phyloP scores from a whole-genome alignment of 345 rosid species.

The Salix koriyanagi region DNA sequence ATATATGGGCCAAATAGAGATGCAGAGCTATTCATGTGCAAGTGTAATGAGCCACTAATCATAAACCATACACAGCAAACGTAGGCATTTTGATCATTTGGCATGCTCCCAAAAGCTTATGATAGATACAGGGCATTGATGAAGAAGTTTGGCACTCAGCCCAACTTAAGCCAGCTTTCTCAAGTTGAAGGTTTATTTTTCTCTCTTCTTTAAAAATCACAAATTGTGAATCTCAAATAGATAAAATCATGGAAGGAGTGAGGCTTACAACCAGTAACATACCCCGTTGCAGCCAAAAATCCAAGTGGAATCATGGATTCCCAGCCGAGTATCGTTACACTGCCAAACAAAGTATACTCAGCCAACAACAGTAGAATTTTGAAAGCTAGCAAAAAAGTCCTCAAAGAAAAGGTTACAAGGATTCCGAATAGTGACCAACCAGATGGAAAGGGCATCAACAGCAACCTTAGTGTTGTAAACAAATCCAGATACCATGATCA shows the following conservation, averaged over 20 bases:
- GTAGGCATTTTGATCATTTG: not conserved
- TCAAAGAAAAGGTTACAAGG: not conserved
- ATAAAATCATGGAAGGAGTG: not conserved
- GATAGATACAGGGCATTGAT: too few species aligned
- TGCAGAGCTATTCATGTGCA: not conserved
- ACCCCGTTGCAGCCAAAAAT: conserved; percentile 62
- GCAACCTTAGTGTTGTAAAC: conserved; percentile 41
- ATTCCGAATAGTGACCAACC: conserved; percentile 24
- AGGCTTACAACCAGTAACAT: conserved; percentile 14
- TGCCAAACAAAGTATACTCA: conserved; percentile 14
- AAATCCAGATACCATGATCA: conserved; percentile 47
- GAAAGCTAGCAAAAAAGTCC: not conserved
- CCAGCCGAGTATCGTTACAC: conserved; percentile 45
- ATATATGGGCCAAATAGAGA: not conserved
- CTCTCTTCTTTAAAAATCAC: not conserved
- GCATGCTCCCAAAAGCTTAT: too few species aligned
- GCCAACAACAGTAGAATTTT: not conserved
- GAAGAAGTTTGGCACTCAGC: too few species aligned
- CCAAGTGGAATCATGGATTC: conserved; percentile 64
- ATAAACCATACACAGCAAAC: not conserved
- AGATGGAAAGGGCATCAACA: conserved; percentile 51
- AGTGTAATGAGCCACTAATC: not conserved
- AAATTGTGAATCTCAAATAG: not conserved
- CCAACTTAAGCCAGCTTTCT: not conserved
- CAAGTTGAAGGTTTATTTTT: not conserved